Percentiles rank a stretch among this genome's conserved stretches.
phyloP scores from a whole-genome alignment of 768 basidiomycete genomes.

The Omphalotus guepiniiformis region DNA sequence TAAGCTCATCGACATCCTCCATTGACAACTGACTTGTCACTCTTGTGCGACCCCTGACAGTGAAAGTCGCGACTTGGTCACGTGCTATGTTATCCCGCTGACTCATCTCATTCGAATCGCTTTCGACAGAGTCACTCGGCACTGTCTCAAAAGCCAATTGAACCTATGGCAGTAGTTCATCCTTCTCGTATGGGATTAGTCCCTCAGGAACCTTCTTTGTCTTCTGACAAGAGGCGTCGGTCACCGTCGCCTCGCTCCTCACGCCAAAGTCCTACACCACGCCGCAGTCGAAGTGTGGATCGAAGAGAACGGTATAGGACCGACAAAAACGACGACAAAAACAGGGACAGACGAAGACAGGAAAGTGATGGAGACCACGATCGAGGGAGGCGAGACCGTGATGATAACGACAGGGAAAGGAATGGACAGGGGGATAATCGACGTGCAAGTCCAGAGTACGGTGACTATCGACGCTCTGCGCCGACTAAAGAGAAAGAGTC shows the following conservation, averaged over 20 bases:
- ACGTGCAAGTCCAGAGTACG: conserved; percentile 56
- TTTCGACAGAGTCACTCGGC: too few species aligned
- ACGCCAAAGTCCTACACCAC: conserved; percentile 27
- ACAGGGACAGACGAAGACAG: conserved; percentile 22
- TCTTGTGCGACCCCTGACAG: too few species aligned
- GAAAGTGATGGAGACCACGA: conserved; percentile 21
- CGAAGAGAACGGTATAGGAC: conserved; percentile 1
- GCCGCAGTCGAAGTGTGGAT: conserved; percentile 27
- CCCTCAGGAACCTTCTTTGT: conserved; percentile 33
- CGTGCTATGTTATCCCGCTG: too few species aligned
- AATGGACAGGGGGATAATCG: conserved; percentile 22
- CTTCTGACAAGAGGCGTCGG: conserved; percentile 28
- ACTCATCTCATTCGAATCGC: too few species aligned
- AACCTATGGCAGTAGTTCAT: conserved; percentile 69
- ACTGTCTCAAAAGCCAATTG: too few species aligned
- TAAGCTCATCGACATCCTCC: too few species aligned
- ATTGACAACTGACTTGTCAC: too few species aligned
- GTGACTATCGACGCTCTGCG: conserved; percentile 46
- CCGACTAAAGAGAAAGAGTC: conserved; percentile 30
- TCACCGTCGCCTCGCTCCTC: conserved; percentile 41
- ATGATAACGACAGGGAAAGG: conserved; percentile 18
- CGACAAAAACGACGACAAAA: conserved; percentile 16
- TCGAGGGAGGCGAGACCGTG: conserved; percentile 15
- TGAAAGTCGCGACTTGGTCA: too few species aligned
- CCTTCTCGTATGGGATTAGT: conserved; percentile 70